Evolutionary conservation across 1,139 yeast species (phyloP).

Genomic region (Protomyces inouyei): DNA sequence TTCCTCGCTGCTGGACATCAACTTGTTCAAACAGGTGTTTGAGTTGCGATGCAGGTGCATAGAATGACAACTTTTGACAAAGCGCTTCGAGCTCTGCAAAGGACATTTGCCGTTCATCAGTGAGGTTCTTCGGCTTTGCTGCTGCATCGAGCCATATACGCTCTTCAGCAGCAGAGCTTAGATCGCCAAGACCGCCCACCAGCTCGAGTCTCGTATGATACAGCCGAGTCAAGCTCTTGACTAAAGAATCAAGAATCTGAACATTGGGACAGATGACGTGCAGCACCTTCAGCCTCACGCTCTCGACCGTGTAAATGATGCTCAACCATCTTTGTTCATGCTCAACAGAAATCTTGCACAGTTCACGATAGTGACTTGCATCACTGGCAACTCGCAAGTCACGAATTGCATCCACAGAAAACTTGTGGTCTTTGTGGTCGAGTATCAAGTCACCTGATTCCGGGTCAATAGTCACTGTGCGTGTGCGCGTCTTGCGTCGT

Average conservation of each 20-base stretch:
- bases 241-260: slow-evolving; percentile 56
- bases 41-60: slow-evolving; percentile 47
- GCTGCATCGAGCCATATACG: not conserved
- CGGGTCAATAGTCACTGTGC: slow-evolving; percentile 46
- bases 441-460: slow-evolving; percentile 50
- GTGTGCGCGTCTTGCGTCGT: slow-evolving; percentile 58
- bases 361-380: slow-evolving; percentile 80
- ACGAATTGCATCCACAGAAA: slow-evolving; percentile 58
- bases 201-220: slow-evolving; percentile 36
- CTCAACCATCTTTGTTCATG: slow-evolving; percentile 72
- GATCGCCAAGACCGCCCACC: slow-evolving; percentile 8
- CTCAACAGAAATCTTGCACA: slow-evolving; percentile 65
- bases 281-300: slow-evolving; percentile 56
- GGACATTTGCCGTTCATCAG: slow-evolving; percentile 47
- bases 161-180: not conserved
- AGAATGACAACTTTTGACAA: slow-evolving; percentile 64
- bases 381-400: slow-evolving; percentile 62
- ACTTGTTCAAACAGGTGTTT: slow-evolving; percentile 49
- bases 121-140: slow-evolving; percentile 31
- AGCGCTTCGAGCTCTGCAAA: slow-evolving; percentile 65
- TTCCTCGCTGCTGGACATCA: slow-evolving; percentile 46
- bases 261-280: slow-evolving; percentile 70
- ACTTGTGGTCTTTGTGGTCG: slow-evolving; percentile 45
- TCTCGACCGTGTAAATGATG: slow-evolving; percentile 53
- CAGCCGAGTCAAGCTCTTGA: slow-evolving; percentile 46